These are phyloP conservation scores for Alectoria sarmentosa DNA, from an alignment of 495 filamentous ascomycete species.

Conservation along the genomic window DNA sequence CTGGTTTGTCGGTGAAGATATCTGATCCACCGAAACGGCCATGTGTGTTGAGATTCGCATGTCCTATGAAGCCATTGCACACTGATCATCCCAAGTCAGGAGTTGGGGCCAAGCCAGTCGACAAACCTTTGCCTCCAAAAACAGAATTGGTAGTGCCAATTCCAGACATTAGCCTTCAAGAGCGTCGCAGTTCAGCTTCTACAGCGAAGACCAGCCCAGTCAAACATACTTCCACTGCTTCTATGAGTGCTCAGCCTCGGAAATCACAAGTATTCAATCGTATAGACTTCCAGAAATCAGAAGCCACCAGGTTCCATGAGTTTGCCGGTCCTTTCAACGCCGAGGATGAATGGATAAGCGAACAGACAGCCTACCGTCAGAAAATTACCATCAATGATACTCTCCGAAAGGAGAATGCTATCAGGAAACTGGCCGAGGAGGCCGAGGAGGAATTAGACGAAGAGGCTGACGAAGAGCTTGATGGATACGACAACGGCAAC, in stretches of 20 bases:
- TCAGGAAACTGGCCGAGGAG: slow-evolving; percentile 81
- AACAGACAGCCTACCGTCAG: slow-evolving; percentile 51
- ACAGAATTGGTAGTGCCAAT: not conserved
- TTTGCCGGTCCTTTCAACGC: slow-evolving; percentile 76
- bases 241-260: not conserved
- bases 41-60: slow-evolving; percentile 55
- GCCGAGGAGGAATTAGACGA: slow-evolving; percentile 78
- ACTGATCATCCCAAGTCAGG: slow-evolving; percentile 12
- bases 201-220: slow-evolving; percentile 12
- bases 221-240: not conserved
- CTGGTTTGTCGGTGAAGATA: slow-evolving; percentile 1
- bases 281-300: slow-evolving; percentile 51
- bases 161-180: not conserved
- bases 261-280: slow-evolving; percentile 16
- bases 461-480: slow-evolving; percentile 57
- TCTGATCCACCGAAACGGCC: slow-evolving; percentile 38
- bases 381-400: slow-evolving; percentile 86
- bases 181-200: slow-evolving; percentile 38
- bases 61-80: slow-evolving; percentile 42
- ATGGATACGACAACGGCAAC: slow-evolving; percentile 45
- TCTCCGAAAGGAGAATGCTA: slow-evolving; percentile 79
- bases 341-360: slow-evolving; percentile 81
- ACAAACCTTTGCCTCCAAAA: not conserved
- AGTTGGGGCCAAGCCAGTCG: not conserved
- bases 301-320: slow-evolving; percentile 79